Evolutionary conservation across 2,329 filamentous ascomycete species (phyloP), one percentile per base, ranked within the genome.

Genomic region (Penicillium palitans): DNA sequence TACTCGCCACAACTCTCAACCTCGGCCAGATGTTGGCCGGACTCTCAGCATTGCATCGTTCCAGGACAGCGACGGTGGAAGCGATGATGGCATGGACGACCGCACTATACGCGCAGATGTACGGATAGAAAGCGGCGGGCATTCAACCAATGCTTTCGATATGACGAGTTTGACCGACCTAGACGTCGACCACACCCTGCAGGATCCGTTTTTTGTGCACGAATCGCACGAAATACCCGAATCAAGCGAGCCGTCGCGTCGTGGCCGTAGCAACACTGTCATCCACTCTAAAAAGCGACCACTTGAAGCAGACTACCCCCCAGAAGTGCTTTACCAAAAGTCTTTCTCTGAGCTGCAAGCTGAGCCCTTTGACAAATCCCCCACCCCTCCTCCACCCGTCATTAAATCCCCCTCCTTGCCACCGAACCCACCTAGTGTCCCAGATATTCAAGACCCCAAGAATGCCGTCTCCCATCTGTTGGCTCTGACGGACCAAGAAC

Each of bases 281-380:
- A 61, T 65, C n/a, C 66, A 61, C 33, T 64, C 61, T 2, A 74
- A 66, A 52, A 74, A 72, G 57, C 68, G 69, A 37, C 57, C 62
- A n/a, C 59, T 77, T 13, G 72, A 76, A 63, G 69, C 76, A 25
- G 83, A 84, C 65, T 84, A 84, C 60, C 76, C 80, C 3, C 68
- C 68, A 2, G 70, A 78, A 19, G 61, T 74, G 15, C 74, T 85
- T 2, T 72, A 73, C 37, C 68, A 72, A 15, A 83, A 82, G 72
- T 70, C 71, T 0, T 83, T 81, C 57, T 66, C 75, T 0, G 73
- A 80, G n/a, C 75, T 85, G 3, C 78, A 78, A 60, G 72, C 74
- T 4, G 80, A 84, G 60, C 70, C 76, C 6, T 84, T 84, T 62
- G 80, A 83, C 51, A 71, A 70, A 29, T 72, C 73, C 19, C 78